Conservation (phyloP, 1,284 basidiomycete genomes). For the Cryptococcus depauperatus region DNA sequence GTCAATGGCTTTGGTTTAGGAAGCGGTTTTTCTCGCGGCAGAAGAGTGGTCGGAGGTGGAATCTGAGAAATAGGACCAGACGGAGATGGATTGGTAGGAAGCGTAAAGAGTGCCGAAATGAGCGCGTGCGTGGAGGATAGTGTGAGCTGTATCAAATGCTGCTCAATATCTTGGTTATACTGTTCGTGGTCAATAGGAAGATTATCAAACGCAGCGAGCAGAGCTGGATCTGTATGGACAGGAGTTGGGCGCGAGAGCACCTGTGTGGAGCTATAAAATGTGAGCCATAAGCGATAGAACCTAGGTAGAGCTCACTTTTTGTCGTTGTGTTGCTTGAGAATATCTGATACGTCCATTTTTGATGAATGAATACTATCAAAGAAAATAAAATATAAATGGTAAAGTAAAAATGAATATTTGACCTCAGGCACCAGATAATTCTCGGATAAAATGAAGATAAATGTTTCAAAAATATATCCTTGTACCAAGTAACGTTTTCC, state of each 20-base stretch:
- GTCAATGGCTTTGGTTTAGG: constrained; percentile 88
- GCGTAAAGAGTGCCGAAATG: constrained; percentile 67
- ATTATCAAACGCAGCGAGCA: constrained; percentile 76
- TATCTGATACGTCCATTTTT: constrained; percentile 41
- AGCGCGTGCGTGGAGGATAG: constrained; percentile 81
- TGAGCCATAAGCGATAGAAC: constrained; percentile 7
- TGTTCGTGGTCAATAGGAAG: constrained; percentile 69
- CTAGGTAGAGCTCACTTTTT: constrained; percentile 25
- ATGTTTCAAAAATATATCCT: not conserved
- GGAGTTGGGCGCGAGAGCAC: constrained; percentile 70
- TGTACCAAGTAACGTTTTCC: not conserved
- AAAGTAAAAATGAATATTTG: not conserved
- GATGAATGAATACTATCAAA: not conserved
- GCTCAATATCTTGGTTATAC: constrained; percentile 63
- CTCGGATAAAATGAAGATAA: not conserved
- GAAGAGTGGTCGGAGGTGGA: constrained; percentile 62
- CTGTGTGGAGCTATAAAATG: constrained; percentile 31
- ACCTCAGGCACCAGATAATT: not conserved
- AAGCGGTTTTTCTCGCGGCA: constrained; percentile 85
- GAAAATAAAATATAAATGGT: constrained; percentile 5
- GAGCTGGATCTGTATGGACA: constrained; percentile 71
- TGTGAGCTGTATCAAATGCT: constrained; percentile 69
- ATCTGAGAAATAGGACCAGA: constrained; percentile 80
- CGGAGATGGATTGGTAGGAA: constrained; percentile 68
- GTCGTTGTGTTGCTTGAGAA: constrained; percentile 34